phyloP scores from a whole-genome alignment of 352 stramenopile species.

The Peronospora destructor region DNA sequence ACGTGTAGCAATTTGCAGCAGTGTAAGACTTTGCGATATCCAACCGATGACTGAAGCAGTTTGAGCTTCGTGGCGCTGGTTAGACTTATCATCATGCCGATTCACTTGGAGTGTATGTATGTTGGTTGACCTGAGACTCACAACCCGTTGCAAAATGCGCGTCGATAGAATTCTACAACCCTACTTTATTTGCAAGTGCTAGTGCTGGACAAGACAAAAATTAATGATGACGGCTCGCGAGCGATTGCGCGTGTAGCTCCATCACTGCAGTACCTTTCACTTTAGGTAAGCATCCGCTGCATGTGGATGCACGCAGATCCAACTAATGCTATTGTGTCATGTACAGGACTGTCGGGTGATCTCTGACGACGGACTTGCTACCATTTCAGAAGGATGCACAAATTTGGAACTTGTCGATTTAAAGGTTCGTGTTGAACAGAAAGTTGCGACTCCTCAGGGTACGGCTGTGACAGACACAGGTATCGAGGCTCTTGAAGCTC shows the following conservation, averaged over 20 bases:
- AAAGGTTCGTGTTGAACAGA: constrained; percentile 34
- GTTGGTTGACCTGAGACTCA: constrained; percentile 1
- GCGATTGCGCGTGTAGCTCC: constrained; percentile 29
- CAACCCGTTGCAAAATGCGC: not conserved
- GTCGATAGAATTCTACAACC: constrained; percentile 19
- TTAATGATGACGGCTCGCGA: constrained; percentile 39
- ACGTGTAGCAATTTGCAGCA: constrained; percentile 27
- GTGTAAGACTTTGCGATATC: constrained; percentile 29
- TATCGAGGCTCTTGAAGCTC: constrained; percentile 33
- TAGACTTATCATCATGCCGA: constrained; percentile 51
- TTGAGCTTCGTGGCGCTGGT: constrained; percentile 29
- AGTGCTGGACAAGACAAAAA: constrained; percentile 52
- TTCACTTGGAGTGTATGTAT: not conserved
- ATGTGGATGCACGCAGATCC: not conserved
- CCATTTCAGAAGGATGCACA: constrained; percentile 28
- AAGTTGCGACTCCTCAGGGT: constrained; percentile 22
- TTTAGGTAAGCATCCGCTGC: constrained; percentile 35
- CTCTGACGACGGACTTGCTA: constrained; percentile 37
- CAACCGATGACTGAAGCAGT: constrained; percentile 26
- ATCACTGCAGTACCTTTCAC: constrained; percentile 53
- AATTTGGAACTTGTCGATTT: constrained; percentile 53
- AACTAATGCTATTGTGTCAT: not conserved
- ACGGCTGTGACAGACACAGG: constrained; percentile 45
- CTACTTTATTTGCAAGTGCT: constrained; percentile 45
- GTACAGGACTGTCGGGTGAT: constrained; percentile 47